Percentiles rank a stretch among this genome's conserved stretches.
phyloP scores from a whole-genome alignment of 371 early-diverging fungal genomes.

The Mucor plumbeus region DNA sequence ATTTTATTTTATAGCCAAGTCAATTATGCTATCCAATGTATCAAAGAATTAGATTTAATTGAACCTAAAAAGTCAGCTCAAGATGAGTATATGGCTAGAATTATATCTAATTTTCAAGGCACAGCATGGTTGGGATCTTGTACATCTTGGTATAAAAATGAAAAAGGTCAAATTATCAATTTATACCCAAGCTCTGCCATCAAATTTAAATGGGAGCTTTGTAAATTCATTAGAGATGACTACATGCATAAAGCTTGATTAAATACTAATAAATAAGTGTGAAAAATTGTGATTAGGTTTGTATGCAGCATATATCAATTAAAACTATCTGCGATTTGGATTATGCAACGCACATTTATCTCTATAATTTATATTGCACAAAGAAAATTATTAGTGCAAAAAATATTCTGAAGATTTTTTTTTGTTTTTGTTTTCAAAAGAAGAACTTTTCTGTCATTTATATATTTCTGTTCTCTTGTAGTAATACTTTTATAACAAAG shows the following conservation, averaged over 20 bases:
- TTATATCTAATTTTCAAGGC: conserved; percentile 33
- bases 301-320: too few species aligned
- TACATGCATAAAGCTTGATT: background rate
- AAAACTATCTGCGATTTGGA: too few species aligned
- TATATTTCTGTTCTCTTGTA: too few species aligned
- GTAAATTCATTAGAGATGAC: background rate
- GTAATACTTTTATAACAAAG: too few species aligned
- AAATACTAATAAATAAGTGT: background rate
- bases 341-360: too few species aligned
- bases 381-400: too few species aligned
- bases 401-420: too few species aligned
- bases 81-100: conserved; percentile 23
- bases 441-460: too few species aligned
- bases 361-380: too few species aligned
- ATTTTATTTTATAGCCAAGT: conserved; percentile 17
- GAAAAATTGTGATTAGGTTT: too few species aligned
- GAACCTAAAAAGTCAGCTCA: conserved; percentile 28
- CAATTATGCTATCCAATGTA: conserved; percentile 15
- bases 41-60: conserved; percentile 8
- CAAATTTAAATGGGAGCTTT: conserved; percentile 9
- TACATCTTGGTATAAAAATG: conserved; percentile 50
- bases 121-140: conserved; percentile 45
- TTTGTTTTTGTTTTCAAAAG: too few species aligned
- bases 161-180: conserved; percentile 25
- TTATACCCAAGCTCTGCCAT: conserved; percentile 9